Evolutionary conservation across 1,284 basidiomycete genomes (phyloP).

Genomic region (Trichosporon faecale): DNA sequence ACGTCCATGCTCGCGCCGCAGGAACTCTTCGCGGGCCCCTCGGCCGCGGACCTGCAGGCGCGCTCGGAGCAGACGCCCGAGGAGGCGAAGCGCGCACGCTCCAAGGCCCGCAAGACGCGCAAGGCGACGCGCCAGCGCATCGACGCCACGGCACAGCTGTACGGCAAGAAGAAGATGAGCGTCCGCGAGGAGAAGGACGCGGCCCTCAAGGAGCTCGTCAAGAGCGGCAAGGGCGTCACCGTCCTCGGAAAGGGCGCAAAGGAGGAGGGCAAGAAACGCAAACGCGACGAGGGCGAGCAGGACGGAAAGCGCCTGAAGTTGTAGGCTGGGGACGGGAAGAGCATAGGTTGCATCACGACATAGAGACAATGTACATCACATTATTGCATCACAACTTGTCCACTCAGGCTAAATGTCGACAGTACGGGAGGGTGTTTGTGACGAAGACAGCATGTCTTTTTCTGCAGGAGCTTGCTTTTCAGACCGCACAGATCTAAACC

Average conservation of each 20-base stretch:
- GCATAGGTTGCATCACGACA: neutral
- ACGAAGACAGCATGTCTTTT: too few species aligned
- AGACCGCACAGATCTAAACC: too few species aligned
- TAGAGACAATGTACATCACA: slow-evolving; percentile 11
- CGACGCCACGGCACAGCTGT: slow-evolving; percentile 66
- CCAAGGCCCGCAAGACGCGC: slow-evolving; percentile 71
- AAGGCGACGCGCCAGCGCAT: slow-evolving; percentile 69
- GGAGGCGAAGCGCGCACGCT: slow-evolving; percentile 71
- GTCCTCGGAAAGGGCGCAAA: slow-evolving; percentile 70
- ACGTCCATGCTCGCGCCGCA: slow-evolving; percentile 88
- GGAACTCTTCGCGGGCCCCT: slow-evolving; percentile 71
- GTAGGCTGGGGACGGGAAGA: slow-evolving; percentile 16
- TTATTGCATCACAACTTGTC: neutral
- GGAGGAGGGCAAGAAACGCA: slow-evolving; percentile 47
- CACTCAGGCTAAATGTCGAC: too few species aligned
- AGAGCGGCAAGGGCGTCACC: slow-evolving; percentile 74
- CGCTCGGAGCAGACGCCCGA: slow-evolving; percentile 78
- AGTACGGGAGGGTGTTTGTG: too few species aligned
- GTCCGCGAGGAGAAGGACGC: slow-evolving; percentile 77
- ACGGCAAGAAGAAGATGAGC: slow-evolving; percentile 56
- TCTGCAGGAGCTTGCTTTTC: too few species aligned
- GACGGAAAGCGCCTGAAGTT: slow-evolving; percentile 47
- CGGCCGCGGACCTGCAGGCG: slow-evolving; percentile 59
- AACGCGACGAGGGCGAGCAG: slow-evolving; percentile 30
- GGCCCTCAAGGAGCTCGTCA: slow-evolving; percentile 73